Conservation (phyloP, 306 rosid species). For the Arachis hypogaea region DNA sequence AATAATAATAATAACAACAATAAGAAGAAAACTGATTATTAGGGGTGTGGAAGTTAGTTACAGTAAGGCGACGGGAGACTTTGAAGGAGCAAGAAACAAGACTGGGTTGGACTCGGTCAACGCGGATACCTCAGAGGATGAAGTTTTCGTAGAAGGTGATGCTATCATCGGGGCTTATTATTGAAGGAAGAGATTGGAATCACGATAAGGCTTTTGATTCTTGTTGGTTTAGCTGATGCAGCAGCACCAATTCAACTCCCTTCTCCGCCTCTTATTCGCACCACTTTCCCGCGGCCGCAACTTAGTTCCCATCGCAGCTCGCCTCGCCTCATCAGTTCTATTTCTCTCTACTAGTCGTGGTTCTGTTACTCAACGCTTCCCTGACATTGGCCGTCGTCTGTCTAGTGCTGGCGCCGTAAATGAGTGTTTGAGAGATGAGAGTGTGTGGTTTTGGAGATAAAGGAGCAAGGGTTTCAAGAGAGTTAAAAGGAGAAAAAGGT, state of each 20-base stretch:
- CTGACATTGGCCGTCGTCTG: no score
- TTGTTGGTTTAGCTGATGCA: constrained; percentile 29
- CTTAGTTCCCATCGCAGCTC: no score
- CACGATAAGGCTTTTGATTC: constrained; percentile 52
- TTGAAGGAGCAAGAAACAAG: constrained; percentile 62
- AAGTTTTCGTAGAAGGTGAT: constrained; percentile 61
- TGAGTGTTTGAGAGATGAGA: no score
- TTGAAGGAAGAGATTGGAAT: constrained; percentile 44
- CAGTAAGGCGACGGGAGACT: constrained; percentile 75
- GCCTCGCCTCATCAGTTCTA: no score
- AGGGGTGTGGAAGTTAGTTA: constrained; percentile 36
- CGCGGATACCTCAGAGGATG: constrained; percentile 65
- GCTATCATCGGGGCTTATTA: constrained; percentile 21
- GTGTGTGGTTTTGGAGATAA: no score
- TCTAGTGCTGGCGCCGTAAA: no score
- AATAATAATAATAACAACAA: not conserved
- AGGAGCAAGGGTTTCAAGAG: no score
- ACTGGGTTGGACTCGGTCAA: constrained; percentile 75
- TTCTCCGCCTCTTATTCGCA: constrained; percentile 49
- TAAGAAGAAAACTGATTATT: not conserved
- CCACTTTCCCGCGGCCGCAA: no score
- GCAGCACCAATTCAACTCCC: constrained; percentile 44
- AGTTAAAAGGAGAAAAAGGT: no score
- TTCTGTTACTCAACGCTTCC: no score
- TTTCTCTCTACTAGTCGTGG: no score